These are phyloP conservation scores for Nitzschia sp. DNA, from an alignment of 108 stramenopile species.

Conservation along the genomic window DNA sequence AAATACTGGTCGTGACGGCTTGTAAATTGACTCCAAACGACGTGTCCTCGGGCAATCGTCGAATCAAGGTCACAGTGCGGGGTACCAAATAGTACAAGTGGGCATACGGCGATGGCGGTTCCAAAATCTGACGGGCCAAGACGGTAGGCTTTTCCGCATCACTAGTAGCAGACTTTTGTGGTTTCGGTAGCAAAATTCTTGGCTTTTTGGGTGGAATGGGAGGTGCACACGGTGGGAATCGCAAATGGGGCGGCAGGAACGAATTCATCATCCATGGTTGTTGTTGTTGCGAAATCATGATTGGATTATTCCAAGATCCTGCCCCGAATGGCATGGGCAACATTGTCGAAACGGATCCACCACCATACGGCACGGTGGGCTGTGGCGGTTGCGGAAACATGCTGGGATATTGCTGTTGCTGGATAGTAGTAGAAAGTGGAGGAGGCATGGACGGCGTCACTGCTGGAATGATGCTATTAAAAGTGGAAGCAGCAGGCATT, in stretches of 20 bases:
- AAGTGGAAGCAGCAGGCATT: too few relatives aligned
- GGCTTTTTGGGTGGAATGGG: conserved; percentile 20
- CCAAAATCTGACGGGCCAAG: conserved; percentile 20
- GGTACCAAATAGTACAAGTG: conserved; percentile 16
- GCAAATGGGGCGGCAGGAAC: background rate
- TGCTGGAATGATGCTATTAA: too few relatives aligned
- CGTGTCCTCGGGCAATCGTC: conserved; percentile 23
- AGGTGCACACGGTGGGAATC: conserved; percentile 15
- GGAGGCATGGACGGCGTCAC: too few relatives aligned
- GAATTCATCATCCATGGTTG: conserved; percentile 10
- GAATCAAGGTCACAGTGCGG: conserved; percentile 32
- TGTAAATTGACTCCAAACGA: conserved; percentile 64
- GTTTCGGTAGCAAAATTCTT: background rate
- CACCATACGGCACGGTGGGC: conserved; percentile 3
- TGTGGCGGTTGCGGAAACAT: conserved; percentile 6
- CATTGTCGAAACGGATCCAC: too few relatives aligned
- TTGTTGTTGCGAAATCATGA: too few relatives aligned
- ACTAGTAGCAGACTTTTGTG: conserved; percentile 4
- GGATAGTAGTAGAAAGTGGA: too few relatives aligned
- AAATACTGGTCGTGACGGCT: conserved; percentile 40
- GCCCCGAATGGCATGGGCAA: too few relatives aligned
- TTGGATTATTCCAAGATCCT: too few relatives aligned
- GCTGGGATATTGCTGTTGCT: too few relatives aligned
- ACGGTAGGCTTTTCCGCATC: too few relatives aligned
- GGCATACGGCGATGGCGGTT: conserved; percentile 47